These are phyloP conservation scores for Aspergillus pseudoterreus DNA, from an alignment of 2,329 filamentous ascomycete genomes.

Conservation along the genomic window DNA sequence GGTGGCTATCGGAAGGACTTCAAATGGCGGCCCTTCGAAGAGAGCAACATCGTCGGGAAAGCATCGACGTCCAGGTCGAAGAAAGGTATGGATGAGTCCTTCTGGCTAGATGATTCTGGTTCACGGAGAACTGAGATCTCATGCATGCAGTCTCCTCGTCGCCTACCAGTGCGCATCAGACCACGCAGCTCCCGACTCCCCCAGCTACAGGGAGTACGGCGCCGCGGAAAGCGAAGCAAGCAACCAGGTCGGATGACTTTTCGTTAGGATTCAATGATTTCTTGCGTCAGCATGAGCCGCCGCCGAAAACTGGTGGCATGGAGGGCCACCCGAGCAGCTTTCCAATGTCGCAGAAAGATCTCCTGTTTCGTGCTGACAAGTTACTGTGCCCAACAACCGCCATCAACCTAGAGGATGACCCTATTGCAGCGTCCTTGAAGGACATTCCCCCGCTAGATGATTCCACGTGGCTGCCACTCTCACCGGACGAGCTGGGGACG, in stretches of 20 bases:
- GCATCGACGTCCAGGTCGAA: conserved; percentile 38
- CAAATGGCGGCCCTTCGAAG: conserved; percentile 70
- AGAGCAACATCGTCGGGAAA: conserved; percentile 51
- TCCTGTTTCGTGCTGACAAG: conserved; percentile 8
- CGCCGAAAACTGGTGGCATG: neutral
- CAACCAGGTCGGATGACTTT: neutral
- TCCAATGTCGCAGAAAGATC: conserved; percentile 5
- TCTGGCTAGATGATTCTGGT: neutral
- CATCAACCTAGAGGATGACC: conserved; percentile 11
- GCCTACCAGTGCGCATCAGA: neutral
- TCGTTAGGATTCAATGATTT: neutral
- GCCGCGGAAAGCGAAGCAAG: neutral
- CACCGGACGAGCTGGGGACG: conserved; percentile 1
- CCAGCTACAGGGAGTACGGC: neutral
- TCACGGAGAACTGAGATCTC: conserved; percentile 1
- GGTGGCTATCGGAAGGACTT: conserved; percentile 73
- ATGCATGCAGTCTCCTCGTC: conserved; percentile 5
- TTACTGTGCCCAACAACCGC: conserved; percentile 8
- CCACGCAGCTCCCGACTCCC: neutral
- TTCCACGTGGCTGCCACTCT: conserved; percentile 15
- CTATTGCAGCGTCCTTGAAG: conserved; percentile 7
- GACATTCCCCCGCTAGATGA: conserved; percentile 10
- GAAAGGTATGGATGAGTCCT: conserved; percentile 36
- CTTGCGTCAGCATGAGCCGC: neutral
- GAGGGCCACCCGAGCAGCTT: neutral